Base-by-base conservation (phyloP, 768 basidiomycete genomes). In the Scleroderma bovista region DNA sequence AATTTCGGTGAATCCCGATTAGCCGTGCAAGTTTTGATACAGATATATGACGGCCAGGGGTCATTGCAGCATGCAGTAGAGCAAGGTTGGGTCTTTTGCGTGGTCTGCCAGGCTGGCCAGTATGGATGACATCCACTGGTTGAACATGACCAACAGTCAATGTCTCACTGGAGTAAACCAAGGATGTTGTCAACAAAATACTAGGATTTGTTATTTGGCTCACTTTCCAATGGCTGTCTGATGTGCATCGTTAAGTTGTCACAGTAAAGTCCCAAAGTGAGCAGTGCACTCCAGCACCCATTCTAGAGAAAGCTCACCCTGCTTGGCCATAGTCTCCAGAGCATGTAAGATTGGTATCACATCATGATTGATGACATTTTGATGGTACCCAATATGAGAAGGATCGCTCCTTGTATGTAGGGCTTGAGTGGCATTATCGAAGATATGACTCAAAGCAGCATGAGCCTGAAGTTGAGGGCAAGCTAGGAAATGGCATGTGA, bases 1-100 rank as follows among this genome's bases (percentile, higher is more conserved):
- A n/a, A 23, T 61, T 58, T 0, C 52, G 16, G 29, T 63, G 60
- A 13, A 64, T 51, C 0, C 53, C 53, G 3, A 61, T 33, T 1
- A 44, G 43, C 29, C 40, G 31, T 3, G 60, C 53, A 1, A 64
- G 23, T 7, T 46, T 26, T 6, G 54, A 46, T 5, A 58, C 31
- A 1, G 51, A 54, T 39, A 65, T 50, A 38, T 48, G 44, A 4
- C 52, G 58, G 1, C 47, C 47, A 1, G 47, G 29, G 0, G 38
- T 19, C 16, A 40, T 40, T 11, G 38, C 38, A 40, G 38, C 38
- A 40, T 22, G 19, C 6, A 40, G 17, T n/a, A 11, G 20, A 19
- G 5, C 10, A 19, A 40, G 8, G 5, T 40, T 40, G 17, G 38
- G 38, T 19, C 20, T n/a, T 10, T 40, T 40, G 17, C 38, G 11